Evolutionary conservation across 805 yeast species (phyloP), one percentile per base, ranked within the genome.

Genomic region (Wickerhamiella musiphila): DNA sequence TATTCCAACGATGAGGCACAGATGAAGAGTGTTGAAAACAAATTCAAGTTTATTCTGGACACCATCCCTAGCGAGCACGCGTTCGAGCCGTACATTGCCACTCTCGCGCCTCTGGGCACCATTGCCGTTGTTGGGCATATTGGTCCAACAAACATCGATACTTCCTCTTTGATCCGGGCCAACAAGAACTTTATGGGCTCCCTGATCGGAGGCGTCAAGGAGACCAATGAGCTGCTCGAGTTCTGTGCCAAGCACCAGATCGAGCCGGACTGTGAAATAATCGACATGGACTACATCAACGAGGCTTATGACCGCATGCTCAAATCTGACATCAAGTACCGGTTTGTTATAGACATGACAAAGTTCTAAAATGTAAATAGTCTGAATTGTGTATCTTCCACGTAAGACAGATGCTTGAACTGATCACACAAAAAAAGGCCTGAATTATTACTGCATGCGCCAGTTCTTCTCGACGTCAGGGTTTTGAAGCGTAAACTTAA

Each of bases 51-150:
- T 34, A 57, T 73, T 27, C 51, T 72, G 39, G 73, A 72, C 21
- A 62, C 67, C 35, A 59, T 70, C 28, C 55, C 68, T 12, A 60
- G 57, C 11, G 63, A 61, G 29, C 57, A 71, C 43, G 68, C 65
- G 38, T 48, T 73, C 34, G 56, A 60, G 40, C 47, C 57, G 17
- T 67, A 68, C 49, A 47, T 73, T 38, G 48, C 52, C 18, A 49
- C 63, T 18, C 58, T 78, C 50, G 70, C 62, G 46, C 69, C 73
- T 26, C 66, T 66, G 46, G 73, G 74, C 34, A 58, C 60, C 32
- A 66, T 73, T 48, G 61, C 73, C 33, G 60, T 74, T 22, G 82
- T 72, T 35, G 86, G 86, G 34, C 59, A 75, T 45, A 81, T 86
- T 10, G 48, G 42, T 18, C 23, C 34, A 37, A 39, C 33, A 26